Evolutionary conservation across 176 grass and related monocot species (phyloP).

Genomic region (Oryza coarctata): DNA sequence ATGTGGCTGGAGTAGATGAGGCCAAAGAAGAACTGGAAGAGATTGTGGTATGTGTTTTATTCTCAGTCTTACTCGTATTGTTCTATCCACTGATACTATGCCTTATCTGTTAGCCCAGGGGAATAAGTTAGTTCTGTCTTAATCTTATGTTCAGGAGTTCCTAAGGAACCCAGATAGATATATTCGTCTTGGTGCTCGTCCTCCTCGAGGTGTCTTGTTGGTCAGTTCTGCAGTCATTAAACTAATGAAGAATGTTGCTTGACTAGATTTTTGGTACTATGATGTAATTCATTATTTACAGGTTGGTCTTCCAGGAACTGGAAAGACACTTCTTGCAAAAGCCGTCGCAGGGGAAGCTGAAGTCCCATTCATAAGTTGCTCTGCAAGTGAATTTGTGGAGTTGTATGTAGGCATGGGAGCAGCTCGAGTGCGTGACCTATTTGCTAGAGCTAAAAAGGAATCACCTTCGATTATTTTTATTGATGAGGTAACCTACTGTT

Average conservation of each 20-base stretch:
- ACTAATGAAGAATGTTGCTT: constrained; percentile 16
- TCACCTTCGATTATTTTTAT: constrained; percentile 98
- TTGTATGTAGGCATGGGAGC: constrained; percentile 99
- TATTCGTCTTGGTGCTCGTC: constrained; percentile 89
- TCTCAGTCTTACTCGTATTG: constrained; percentile 1
- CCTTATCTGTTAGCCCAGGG: constrained; percentile 36
- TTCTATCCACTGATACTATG: not conserved
- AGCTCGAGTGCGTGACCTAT: constrained; percentile 92
- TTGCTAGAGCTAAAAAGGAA: constrained; percentile 94
- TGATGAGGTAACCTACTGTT: constrained; percentile 68
- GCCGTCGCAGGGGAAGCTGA: constrained; percentile 99
- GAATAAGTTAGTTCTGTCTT: constrained; percentile 38
- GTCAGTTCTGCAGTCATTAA: constrained; percentile 51
- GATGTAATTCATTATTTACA: constrained; percentile 46
- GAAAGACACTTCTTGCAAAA: constrained; percentile 98
- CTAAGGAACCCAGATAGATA: constrained; percentile 95
- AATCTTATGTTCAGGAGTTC: constrained; percentile 67
- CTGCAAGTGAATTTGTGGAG: constrained; percentile 99
- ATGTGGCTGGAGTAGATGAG: constrained; percentile 99
- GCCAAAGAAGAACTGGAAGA: constrained; percentile 99
- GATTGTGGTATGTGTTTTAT: constrained; percentile 81
- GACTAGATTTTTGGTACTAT: constrained; percentile 4
- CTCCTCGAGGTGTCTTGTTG: constrained; percentile 99
- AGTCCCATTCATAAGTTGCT: constrained; percentile 99
- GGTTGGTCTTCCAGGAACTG: constrained; percentile 97